phyloP scores from a whole-genome alignment of 2,329 filamentous ascomycete genomes.

The Ophiostoma pallidulum region DNA sequence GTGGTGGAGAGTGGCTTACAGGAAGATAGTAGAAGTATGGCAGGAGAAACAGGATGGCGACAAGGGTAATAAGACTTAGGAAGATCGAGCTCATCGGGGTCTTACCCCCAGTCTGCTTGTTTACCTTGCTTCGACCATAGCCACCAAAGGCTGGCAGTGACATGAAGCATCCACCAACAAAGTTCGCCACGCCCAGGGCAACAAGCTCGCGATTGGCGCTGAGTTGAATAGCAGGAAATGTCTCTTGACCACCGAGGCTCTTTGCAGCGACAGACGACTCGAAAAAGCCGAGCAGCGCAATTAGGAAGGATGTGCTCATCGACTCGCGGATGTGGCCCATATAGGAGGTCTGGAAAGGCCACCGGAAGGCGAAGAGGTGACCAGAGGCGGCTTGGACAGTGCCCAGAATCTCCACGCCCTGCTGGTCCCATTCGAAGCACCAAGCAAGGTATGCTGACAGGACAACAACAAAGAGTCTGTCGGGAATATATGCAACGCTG shows the following conservation, averaged over 20 bases:
- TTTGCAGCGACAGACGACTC: conserved; percentile 96
- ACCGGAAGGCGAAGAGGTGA: conserved; percentile 69
- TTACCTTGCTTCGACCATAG: conserved; percentile 93
- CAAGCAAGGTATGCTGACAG: conserved; percentile 73
- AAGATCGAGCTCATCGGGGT: conserved; percentile 92
- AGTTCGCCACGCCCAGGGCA: conserved; percentile 79
- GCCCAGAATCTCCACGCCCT: conserved; percentile 77
- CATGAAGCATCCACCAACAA: conserved; percentile 89
- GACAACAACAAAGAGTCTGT: conserved; percentile 83
- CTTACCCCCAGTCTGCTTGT: conserved; percentile 80
- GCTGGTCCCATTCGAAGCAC: conserved; percentile 64
- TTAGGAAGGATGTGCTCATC: conserved; percentile 85
- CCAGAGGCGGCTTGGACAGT: conserved; percentile 65
- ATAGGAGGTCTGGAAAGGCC: conserved; percentile 69
- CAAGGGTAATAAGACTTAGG: conserved; percentile 69
- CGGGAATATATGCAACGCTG: conserved; percentile 76
- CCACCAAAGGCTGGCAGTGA: conserved; percentile 89
- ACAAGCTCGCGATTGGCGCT: conserved; percentile 91
- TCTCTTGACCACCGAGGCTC: conserved; percentile 61
- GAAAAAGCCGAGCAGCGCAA: conserved; percentile 94
- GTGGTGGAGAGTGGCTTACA: conserved; percentile 41
- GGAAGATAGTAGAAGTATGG: conserved; percentile 94
- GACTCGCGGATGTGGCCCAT: conserved; percentile 77
- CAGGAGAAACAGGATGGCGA: conserved; percentile 72
- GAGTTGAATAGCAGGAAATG: conserved; percentile 68